Conservation (phyloP, 169 alveolate species). For the Eimeria tenella region DNA sequence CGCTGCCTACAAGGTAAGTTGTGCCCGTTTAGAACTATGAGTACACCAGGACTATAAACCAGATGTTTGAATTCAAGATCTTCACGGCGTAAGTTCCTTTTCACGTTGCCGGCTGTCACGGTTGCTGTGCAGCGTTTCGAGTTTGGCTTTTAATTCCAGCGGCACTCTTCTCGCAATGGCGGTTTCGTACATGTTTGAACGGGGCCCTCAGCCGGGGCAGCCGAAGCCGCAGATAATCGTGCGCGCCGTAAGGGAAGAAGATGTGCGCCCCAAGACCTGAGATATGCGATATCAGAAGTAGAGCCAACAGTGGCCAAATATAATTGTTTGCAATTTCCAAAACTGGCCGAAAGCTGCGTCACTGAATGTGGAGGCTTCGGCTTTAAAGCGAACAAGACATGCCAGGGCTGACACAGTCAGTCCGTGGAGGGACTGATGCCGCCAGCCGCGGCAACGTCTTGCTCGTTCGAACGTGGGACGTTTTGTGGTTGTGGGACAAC, state of each 20-base stretch:
- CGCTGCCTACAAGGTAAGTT: conserved; percentile 75
- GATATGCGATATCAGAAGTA: not conserved
- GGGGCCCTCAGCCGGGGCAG: conserved; percentile 76
- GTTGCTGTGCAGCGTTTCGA: conserved; percentile 67
- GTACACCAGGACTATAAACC: not conserved
- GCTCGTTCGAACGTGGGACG: too few species aligned
- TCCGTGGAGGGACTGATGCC: too few species aligned
- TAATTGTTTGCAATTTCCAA: conserved; percentile 1
- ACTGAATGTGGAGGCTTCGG: conserved; percentile 23
- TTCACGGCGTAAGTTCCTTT: not conserved
- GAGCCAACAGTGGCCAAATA: not conserved
- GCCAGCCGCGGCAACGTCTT: too few species aligned
- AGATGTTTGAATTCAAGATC: not conserved
- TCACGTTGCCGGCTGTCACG: not conserved
- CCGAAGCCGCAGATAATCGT: conserved; percentile 76
- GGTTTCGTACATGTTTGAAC: conserved; percentile 75
- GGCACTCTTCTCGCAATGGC: conserved; percentile 81
- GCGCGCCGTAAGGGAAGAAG: conserved; percentile 77
- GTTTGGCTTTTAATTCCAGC: conserved; percentile 78
- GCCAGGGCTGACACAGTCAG: not conserved
- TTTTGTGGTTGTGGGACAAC: not conserved
- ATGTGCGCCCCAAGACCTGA: conserved; percentile 78
- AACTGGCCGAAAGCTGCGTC: conserved; percentile 4
- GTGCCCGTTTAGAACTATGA: not conserved
- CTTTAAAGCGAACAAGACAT: not conserved